These are phyloP conservation scores for Skeletonema marinoi DNA, from an alignment of 108 stramenopile species.

Conservation along the genomic window DNA sequence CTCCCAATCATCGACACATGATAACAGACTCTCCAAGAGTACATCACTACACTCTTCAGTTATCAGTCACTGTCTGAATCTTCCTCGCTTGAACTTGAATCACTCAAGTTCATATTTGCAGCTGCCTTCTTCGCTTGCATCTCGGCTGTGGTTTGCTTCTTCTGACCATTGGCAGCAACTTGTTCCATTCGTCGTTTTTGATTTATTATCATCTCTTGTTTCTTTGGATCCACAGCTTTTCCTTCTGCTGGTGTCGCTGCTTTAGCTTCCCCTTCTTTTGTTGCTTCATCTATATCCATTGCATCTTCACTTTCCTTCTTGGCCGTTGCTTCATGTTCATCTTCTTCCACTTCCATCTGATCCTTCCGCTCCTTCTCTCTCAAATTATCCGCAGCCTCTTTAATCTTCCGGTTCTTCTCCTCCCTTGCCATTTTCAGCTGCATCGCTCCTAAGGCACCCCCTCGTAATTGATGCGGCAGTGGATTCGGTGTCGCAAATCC, in stretches of 20 bases:
- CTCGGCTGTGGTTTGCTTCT: slow-evolving; percentile 11
- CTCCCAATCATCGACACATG: no score
- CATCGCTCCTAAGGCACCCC: slow-evolving; percentile 78
- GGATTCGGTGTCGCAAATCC: slow-evolving; percentile 88
- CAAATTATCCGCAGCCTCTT: slow-evolving; percentile 18
- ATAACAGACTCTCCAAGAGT: no score
- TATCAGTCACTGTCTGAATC: slow-evolving; percentile 47
- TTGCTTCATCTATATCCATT: slow-evolving; percentile 17
- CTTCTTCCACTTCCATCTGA: slow-evolving; percentile 8
- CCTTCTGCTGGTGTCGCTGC: slow-evolving; percentile 1
- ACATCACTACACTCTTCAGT: background rate
- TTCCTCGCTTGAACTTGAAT: slow-evolving; percentile 62
- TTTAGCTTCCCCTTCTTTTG: slow-evolving; percentile 15
- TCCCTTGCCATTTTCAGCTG: slow-evolving; percentile 69
- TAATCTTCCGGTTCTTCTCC: slow-evolving; percentile 55
- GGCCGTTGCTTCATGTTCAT: slow-evolving; percentile 39
- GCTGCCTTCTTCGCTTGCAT: slow-evolving; percentile 21
- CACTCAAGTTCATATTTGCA: slow-evolving; percentile 81
- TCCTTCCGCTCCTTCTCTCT: slow-evolving; percentile 43
- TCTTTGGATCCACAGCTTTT: slow-evolving; percentile 35
- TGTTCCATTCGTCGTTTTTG: slow-evolving; percentile 7
- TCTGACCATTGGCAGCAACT: background rate
- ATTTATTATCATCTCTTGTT: slow-evolving; percentile 14
- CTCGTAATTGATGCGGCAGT: slow-evolving; percentile 82
- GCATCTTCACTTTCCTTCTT: slow-evolving; percentile 24